Evolutionary conservation across 2,329 filamentous ascomycete species (phyloP).

Genomic region (Hypoxylon sp.): DNA sequence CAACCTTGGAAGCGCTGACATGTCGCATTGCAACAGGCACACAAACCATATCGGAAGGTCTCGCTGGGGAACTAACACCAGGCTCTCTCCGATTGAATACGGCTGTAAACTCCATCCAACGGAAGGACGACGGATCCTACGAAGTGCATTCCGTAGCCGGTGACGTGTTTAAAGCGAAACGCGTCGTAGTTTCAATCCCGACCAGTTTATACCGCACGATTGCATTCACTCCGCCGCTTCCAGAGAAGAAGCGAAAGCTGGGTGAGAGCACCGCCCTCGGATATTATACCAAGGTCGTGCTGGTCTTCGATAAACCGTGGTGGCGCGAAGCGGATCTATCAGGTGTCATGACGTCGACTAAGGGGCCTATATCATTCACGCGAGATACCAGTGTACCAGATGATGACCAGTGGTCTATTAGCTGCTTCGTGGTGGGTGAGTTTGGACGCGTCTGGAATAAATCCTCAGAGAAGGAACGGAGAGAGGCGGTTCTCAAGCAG

Average conservation of each 20-base stretch:
- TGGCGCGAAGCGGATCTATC: slow-evolving; percentile 59
- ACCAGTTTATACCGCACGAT: slow-evolving; percentile 33
- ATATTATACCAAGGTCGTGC: slow-evolving; percentile 66
- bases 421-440: slow-evolving; percentile 60
- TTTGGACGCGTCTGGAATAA: slow-evolving; percentile 55
- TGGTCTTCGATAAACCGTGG: slow-evolving; percentile 59
- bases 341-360: slow-evolving; percentile 62
- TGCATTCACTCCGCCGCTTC: slow-evolving; percentile 28
- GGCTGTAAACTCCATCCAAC: slow-evolving; percentile 15
- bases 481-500: slow-evolving; percentile 49
- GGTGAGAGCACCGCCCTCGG: slow-evolving; percentile 23
- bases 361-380: slow-evolving; percentile 62
- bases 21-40: slow-evolving; percentile 8
- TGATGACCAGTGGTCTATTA: slow-evolving; percentile 55
- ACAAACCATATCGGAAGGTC: slow-evolving; percentile 29
- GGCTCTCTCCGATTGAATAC: slow-evolving; percentile 23
- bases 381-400: slow-evolving; percentile 59
- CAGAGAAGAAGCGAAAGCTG: slow-evolving; percentile 26
- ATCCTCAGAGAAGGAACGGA: slow-evolving; percentile 42
- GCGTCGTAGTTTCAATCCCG: slow-evolving; percentile 28
- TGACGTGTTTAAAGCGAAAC: slow-evolving; percentile 18
- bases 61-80: slow-evolving; percentile 19
- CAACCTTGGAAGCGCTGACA: slow-evolving; percentile 44
- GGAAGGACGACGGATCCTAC: slow-evolving; percentile 7
- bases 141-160: slow-evolving; percentile 12